Conservation (phyloP, 1,284 basidiomycete genomes). For the Cutaneotrichosporon dermatis region DNA sequence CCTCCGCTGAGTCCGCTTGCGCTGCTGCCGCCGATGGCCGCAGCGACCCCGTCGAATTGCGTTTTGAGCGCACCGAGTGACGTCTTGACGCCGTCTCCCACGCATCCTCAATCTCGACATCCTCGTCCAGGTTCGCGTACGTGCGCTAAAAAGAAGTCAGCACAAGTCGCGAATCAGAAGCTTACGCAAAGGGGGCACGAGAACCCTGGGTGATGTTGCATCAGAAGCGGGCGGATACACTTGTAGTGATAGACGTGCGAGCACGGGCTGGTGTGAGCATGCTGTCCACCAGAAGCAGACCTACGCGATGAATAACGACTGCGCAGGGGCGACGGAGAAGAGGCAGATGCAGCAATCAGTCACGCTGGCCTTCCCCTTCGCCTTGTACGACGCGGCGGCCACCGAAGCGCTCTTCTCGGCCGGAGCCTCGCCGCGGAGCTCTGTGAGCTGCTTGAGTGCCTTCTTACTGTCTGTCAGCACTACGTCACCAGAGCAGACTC, state of each 20-base stretch:
- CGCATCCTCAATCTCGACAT: slow-evolving; percentile 72
- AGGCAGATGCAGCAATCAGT: slow-evolving; percentile 96
- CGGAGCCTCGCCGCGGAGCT: slow-evolving; percentile 28
- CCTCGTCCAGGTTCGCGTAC: slow-evolving; percentile 91
- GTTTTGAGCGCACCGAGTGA: slow-evolving; percentile 39
- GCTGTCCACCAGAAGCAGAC: slow-evolving; percentile 10
- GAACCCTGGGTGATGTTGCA: slow-evolving; percentile 85
- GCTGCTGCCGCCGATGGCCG: slow-evolving; percentile 23
- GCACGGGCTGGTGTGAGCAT: slow-evolving; percentile 58
- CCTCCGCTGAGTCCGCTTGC: neutral
- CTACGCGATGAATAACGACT: slow-evolving; percentile 88
- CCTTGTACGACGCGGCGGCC: slow-evolving; percentile 17
- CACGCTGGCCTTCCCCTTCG: slow-evolving; percentile 48
- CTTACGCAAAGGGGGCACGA: slow-evolving; percentile 81
- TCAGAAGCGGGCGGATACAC: slow-evolving; percentile 87
- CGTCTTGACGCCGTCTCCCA: slow-evolving; percentile 47
- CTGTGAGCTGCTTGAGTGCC: slow-evolving; percentile 45
- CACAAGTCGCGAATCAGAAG: neutral
- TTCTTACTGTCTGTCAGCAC: slow-evolving; percentile 33
- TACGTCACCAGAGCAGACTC: slow-evolving; percentile 39
- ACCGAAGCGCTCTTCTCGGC: slow-evolving; percentile 12
- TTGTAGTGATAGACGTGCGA: slow-evolving; percentile 98
- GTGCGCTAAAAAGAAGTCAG: slow-evolving; percentile 53
- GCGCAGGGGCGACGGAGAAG: slow-evolving; percentile 88
- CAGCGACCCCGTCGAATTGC: slow-evolving; percentile 39